Evolutionary conservation across 2,329 filamentous ascomycete genomes (phyloP).

Genomic region (Alternaria burnsii): DNA sequence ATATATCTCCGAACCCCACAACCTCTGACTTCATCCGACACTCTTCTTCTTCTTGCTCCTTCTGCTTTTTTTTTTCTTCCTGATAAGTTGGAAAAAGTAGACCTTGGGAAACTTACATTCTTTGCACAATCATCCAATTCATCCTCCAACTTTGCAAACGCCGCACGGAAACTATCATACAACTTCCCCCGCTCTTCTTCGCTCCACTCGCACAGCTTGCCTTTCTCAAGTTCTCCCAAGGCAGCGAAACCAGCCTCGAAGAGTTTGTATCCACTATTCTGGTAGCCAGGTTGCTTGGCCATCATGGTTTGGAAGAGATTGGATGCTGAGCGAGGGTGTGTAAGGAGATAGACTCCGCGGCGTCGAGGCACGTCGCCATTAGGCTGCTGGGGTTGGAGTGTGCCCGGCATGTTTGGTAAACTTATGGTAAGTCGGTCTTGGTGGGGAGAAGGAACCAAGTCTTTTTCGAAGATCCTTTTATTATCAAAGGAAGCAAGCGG

Average conservation of each 20-base stretch:
- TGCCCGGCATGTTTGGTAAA: constrained; percentile 14
- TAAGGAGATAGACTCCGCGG: constrained; percentile 26
- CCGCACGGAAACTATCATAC: constrained; percentile 12
- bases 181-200: constrained; percentile 12
- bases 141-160: constrained; percentile 20
- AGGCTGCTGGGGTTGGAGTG: constrained; percentile 6
- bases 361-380: not conserved
- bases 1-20: not conserved
- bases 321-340: constrained; percentile 28
- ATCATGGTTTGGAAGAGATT: constrained; percentile 33
- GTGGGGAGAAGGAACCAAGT: not conserved
- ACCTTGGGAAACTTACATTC: constrained; percentile 22
- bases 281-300: constrained; percentile 26
- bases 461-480: not conserved
- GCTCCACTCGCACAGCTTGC: constrained; percentile 18
- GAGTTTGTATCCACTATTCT: constrained; percentile 25
- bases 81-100: not conserved
- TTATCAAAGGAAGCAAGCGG: not conserved
- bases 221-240: constrained; percentile 12
- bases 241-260: constrained; percentile 18
- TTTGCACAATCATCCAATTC: constrained; percentile 23
- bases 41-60: not conserved
- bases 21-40: not conserved
- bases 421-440: not conserved
- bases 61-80: too few relatives aligned